A percentile compares a stretch with the other conserved stretches of the same genome.
These are phyloP conservation scores for Seiridium cupressi DNA, from an alignment of 2,329 filamentous ascomycete genomes.

Conservation along the genomic window DNA sequence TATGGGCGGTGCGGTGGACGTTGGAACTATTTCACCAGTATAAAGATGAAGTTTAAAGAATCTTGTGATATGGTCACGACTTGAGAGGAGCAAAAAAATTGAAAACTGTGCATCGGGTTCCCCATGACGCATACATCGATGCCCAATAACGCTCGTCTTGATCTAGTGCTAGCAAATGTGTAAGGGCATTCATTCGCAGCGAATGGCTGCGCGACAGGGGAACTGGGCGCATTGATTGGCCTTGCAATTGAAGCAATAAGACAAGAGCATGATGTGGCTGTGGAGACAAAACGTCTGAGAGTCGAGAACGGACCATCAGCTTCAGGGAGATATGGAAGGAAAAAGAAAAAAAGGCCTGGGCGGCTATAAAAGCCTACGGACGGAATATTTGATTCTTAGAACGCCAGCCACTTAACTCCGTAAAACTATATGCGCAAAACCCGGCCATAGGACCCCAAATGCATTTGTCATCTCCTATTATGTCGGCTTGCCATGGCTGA, in stretches of 20 bases:
- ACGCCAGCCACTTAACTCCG: slow-evolving; percentile 11
- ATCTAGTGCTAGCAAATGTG: not conserved
- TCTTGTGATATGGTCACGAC: not conserved
- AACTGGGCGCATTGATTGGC: not conserved
- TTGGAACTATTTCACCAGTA: slow-evolving; percentile 45
- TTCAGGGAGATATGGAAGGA: not conserved
- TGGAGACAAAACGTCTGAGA: not conserved
- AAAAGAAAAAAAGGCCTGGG: not conserved
- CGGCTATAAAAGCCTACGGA: not conserved
- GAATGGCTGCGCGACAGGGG: not conserved
- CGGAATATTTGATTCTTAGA: slow-evolving; percentile 2
- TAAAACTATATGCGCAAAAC: not conserved
- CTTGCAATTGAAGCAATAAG: not conserved
- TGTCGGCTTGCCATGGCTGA: not conserved
- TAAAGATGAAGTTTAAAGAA: slow-evolving; percentile 20
- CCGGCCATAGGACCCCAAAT: not conserved
- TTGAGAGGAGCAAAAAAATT: not conserved
- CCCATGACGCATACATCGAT: not conserved
- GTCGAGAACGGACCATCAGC: not conserved
- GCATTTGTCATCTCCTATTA: not conserved
- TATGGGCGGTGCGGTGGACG: slow-evolving; percentile 54
- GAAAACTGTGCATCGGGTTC: not conserved
- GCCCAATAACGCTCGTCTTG: not conserved
- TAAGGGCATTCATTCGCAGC: not conserved
- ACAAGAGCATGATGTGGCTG: not conserved